A percentile compares a stretch with the other conserved stretches of the same genome.
These are phyloP conservation scores for Xylariaceae sp. DNA, from an alignment of 2,329 filamentous ascomycete species.

Conservation along the genomic window DNA sequence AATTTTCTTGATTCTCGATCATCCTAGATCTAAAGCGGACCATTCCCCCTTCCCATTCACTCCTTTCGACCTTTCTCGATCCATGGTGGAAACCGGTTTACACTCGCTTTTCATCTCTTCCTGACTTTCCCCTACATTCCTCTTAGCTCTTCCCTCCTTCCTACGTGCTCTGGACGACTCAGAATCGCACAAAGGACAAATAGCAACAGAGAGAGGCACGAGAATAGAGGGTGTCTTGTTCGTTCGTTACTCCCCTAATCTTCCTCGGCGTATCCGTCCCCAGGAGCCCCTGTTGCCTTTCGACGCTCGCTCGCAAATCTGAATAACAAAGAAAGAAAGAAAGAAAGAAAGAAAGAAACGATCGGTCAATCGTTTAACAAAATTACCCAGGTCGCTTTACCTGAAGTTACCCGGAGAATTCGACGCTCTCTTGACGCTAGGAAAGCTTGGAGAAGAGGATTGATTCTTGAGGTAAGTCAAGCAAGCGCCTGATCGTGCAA, in stretches of 20 bases:
- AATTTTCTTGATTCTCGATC: constrained; percentile 40
- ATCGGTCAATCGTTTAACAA: no score
- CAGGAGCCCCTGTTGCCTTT: no score
- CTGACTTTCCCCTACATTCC: constrained; percentile 28
- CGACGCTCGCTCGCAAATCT: neutral
- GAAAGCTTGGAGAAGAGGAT: neutral
- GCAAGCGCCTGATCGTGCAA: constrained; percentile 1
- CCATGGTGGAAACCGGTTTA: constrained; percentile 37
- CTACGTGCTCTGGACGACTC: constrained; percentile 25
- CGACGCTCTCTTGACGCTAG: constrained; percentile 1
- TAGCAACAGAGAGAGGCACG: constrained; percentile 28
- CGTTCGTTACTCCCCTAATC: constrained; percentile 33
- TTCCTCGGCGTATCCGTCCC: no score
- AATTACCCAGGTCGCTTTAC: constrained; percentile 18
- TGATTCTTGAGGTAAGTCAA: constrained; percentile 17
- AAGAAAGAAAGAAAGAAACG: no score
- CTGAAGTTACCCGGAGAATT: no score
- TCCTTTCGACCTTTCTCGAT: constrained; percentile 28
- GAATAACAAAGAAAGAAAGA: neutral
- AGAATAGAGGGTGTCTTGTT: constrained; percentile 31
- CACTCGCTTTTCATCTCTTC: constrained; percentile 36
- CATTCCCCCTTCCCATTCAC: constrained; percentile 31
- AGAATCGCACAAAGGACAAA: constrained; percentile 21
- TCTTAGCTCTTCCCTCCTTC: constrained; percentile 20
- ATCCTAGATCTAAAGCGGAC: constrained; percentile 20